Evolutionary conservation across 495 filamentous ascomycete genomes (phyloP), one percentile per base, ranked within the genome.

Genomic region (Aspergillus baeticus): DNA sequence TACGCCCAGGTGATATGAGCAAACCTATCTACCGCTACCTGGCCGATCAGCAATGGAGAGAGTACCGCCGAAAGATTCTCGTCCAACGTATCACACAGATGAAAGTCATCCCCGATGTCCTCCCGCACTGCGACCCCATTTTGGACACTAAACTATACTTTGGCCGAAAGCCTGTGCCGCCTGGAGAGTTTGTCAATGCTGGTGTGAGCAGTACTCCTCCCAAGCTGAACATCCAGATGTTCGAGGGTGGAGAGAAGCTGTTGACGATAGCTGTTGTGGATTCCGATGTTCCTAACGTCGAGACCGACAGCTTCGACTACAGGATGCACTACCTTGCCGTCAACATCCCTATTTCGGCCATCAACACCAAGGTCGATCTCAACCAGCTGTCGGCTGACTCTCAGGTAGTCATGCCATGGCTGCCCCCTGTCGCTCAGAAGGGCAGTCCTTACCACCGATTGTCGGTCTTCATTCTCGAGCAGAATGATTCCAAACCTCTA

Each of bases 21-120:
- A 94, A 96, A 71, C 95, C 94, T 35, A 89, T 99, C 68, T 99
- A 99, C 78, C 90, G 93, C 36, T 86, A 87, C 68, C 84, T 98
- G 44, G 88, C 92, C 50, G 82, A 97, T 67, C 76, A 77, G 51
- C 89, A 93, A 77, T 99, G 95, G 95, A 83, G 87, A 55, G 79
- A 85, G 59, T 89, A 91, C 74, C 84, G 86, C 58, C 84, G 83
- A 42, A 81, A 79, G 46, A 75, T 97, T 55, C 79, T 96, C 44
- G 80, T 86, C 58, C 95, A 99, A 75, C 85, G 94, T 63, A 87
- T 99, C 63, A 79, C 83, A 20, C 91, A 96, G 69, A 89, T 98
- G 78, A 78, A 87, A 56, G 85, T 98, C 44, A 79, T 96, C 29
- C 94, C 94, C n/a, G 94, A 99, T 68, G 77, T 96, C n/a, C 81